Percentiles rank a stretch among this genome's conserved stretches.
Evolutionary conservation across 495 filamentous ascomycete species (phyloP).

Genomic region (Xeromyces bisporus): DNA sequence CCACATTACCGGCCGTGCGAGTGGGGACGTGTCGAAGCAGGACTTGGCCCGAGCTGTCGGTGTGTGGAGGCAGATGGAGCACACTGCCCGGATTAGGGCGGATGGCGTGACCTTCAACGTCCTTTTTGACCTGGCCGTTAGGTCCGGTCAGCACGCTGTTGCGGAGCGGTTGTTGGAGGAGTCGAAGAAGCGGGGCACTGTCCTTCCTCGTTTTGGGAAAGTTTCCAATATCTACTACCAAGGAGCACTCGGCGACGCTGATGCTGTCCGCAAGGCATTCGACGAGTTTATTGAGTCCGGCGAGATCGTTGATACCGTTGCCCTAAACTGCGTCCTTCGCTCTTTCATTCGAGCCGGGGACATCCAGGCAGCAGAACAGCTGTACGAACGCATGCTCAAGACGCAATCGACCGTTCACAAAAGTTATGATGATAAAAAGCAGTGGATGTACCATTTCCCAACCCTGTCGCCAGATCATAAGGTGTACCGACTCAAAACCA

Average conservation of each 20-base stretch:
- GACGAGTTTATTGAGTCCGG: constrained; percentile 58
- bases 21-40: constrained; percentile 38
- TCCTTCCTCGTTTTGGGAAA: constrained; percentile 56
- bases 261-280: constrained; percentile 55
- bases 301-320: constrained; percentile 74
- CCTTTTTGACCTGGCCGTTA: constrained; percentile 75
- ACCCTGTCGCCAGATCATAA: constrained; percentile 14
- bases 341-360: constrained; percentile 62
- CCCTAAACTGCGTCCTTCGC: constrained; percentile 69
- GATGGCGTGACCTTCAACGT: constrained; percentile 74
- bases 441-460: constrained; percentile 7
- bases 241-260: constrained; percentile 50
- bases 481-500: constrained; percentile 14
- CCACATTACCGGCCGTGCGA: constrained; percentile 55
- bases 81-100: constrained; percentile 40
- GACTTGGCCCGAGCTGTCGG: constrained; percentile 58
- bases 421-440: constrained; percentile 4
- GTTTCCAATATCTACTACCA: constrained; percentile 68
- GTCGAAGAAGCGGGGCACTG: constrained; percentile 49
- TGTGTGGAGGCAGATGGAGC: constrained; percentile 84
- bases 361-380: constrained; percentile 47
- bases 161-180: constrained; percentile 73
- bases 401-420: constrained; percentile 16
- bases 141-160: constrained; percentile 63
- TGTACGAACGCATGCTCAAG: constrained; percentile 65